phyloP scores from a whole-genome alignment of 805 yeast genomes.

The Yarrowia sp. region DNA sequence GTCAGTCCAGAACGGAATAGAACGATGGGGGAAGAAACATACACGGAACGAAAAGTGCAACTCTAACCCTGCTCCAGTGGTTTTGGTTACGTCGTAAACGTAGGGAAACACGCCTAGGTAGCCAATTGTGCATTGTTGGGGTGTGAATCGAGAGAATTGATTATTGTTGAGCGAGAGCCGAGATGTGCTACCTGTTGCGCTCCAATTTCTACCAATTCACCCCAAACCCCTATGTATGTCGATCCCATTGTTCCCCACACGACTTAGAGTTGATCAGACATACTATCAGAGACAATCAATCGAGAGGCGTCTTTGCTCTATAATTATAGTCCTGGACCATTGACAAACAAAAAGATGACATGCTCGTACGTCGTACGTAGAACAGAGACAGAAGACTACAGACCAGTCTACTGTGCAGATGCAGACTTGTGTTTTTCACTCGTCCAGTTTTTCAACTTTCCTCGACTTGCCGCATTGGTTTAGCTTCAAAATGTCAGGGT shows the following conservation, averaged over 20 bases:
- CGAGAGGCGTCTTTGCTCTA: constrained; percentile 12
- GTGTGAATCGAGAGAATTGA: background rate
- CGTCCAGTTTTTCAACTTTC: too few species aligned
- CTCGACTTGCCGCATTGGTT: too few species aligned
- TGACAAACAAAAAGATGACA: too few species aligned
- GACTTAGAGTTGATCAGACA: constrained; percentile 29
- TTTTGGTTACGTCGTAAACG: background rate
- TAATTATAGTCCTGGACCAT: background rate
- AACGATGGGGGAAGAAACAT: background rate
- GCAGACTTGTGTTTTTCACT: too few species aligned
- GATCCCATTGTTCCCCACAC: constrained; percentile 29
- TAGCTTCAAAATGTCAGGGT: too few species aligned
- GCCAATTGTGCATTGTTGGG: constrained; percentile 25
- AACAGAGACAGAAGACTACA: too few species aligned
- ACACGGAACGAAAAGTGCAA: background rate
- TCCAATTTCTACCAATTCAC: too few species aligned
- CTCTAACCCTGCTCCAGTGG: background rate
- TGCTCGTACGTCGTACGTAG: too few species aligned
- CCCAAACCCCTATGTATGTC: background rate
- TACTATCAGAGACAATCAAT: constrained; percentile 7
- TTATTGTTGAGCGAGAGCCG: too few species aligned
- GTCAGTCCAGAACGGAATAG: constrained; percentile 31
- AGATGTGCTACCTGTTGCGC: too few species aligned
- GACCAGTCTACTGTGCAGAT: too few species aligned
- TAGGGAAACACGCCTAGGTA: constrained; percentile 14